These are phyloP conservation scores for Trypethelium eluteriae DNA, from an alignment of 495 filamentous ascomycete species.

Conservation along the genomic window DNA sequence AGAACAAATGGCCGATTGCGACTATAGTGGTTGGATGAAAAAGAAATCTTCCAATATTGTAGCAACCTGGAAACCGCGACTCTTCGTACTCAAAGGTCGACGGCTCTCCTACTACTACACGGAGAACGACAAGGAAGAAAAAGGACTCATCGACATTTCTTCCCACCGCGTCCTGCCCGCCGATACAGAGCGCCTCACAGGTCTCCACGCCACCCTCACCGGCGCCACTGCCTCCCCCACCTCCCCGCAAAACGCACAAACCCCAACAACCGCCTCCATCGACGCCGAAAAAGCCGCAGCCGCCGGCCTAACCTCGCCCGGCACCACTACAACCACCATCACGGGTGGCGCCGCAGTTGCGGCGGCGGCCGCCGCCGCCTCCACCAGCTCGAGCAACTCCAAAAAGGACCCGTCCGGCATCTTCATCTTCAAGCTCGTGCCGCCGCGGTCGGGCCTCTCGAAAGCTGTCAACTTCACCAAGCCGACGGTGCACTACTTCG, in stretches of 20 bases:
- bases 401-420: constrained; percentile 38
- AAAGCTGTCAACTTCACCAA: constrained; percentile 95
- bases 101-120: constrained; percentile 95
- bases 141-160: constrained; percentile 94
- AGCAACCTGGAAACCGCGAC: constrained; percentile 91
- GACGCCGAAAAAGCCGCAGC: constrained; percentile 34
- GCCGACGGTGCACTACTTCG: constrained; percentile 94
- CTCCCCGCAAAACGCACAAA: constrained; percentile 57
- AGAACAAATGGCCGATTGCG: constrained; percentile 77
- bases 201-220: constrained; percentile 84
- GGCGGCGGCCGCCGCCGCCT: constrained; percentile 28
- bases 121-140: constrained; percentile 82
- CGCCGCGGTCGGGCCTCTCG: constrained; percentile 77
- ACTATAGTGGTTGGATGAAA: constrained; percentile 99
- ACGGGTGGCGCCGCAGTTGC: background rate
- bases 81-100: constrained; percentile 87
- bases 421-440: constrained; percentile 98
- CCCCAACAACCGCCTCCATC: constrained; percentile 44
- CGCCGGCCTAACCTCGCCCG: constrained; percentile 34
- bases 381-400: constrained; percentile 27
- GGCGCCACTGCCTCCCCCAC: constrained; percentile 71
- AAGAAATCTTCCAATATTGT: constrained; percentile 92
- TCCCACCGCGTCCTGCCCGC: constrained; percentile 91
- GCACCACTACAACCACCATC: constrained; percentile 21
- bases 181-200: constrained; percentile 83